A percentile compares a stretch with the other conserved stretches of the same genome.
These are phyloP conservation scores for Rhododendron williamsianum DNA, from an alignment of 148 eudicot genomes.

Conservation along the genomic window DNA sequence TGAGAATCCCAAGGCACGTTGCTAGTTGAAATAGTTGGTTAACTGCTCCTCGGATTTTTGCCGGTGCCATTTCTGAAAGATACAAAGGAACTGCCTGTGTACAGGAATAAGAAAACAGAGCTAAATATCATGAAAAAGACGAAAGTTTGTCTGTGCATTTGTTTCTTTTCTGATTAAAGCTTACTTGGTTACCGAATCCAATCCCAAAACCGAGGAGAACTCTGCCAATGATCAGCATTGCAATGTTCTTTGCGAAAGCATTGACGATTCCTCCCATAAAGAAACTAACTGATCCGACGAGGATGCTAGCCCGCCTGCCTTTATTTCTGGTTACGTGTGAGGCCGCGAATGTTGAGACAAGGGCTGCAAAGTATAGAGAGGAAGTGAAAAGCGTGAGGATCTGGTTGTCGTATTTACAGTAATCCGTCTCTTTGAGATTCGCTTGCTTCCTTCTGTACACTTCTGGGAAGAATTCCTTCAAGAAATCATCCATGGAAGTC, in stretches of 20 bases:
- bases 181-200: conserved; percentile 82
- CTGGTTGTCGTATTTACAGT: conserved; percentile 86
- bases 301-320: conserved; percentile 66
- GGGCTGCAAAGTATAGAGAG: conserved; percentile 82
- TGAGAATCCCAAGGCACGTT: conserved; percentile 57
- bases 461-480: conserved; percentile 67
- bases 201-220: conserved; percentile 66
- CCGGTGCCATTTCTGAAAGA: conserved; percentile 77
- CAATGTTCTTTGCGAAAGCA: conserved; percentile 47
- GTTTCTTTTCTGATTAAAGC: neutral
- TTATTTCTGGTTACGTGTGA: conserved; percentile 57
- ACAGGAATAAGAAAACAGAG: neutral
- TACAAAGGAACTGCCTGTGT: conserved; percentile 68
- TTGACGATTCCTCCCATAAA: conserved; percentile 51
- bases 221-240: conserved; percentile 66
- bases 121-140: neutral
- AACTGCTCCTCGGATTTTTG: conserved; percentile 61
- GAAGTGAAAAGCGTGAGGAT: conserved; percentile 89
- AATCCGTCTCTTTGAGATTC: conserved; percentile 67
- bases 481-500: conserved; percentile 94
- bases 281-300: conserved; percentile 58
- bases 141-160: neutral
- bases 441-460: conserved; percentile 58
- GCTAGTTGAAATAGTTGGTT: conserved; percentile 71
- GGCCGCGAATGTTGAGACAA: conserved; percentile 68